A percentile compares a stretch with the other conserved stretches of the same genome.
phyloP scores from a whole-genome alignment of 108 stramenopile species.

The Fragilaria crotonensis region DNA sequence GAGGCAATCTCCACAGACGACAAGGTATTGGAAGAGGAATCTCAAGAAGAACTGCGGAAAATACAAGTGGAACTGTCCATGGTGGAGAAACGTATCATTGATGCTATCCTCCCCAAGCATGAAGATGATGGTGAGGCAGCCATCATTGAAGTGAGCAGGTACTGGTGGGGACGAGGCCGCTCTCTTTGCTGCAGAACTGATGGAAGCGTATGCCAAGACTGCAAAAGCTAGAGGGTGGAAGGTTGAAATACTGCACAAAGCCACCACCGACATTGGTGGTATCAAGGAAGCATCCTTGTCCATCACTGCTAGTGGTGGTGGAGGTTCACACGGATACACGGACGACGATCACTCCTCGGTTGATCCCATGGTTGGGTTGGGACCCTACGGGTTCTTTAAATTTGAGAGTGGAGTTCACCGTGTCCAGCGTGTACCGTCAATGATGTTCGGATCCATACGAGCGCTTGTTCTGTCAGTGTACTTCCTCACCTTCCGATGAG shows the following conservation, averaged over 20 bases:
- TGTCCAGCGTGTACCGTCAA: conserved; percentile 96
- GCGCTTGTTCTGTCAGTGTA: conserved; percentile 90
- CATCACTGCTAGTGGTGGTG: conserved; percentile 32
- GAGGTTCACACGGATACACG: background rate
- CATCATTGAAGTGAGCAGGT: conserved; percentile 93
- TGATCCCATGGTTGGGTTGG: conserved; percentile 29
- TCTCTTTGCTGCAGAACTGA: conserved; percentile 83
- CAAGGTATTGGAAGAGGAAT: conserved; percentile 45
- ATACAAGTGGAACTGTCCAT: conserved; percentile 20
- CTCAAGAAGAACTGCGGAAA: conserved; percentile 37
- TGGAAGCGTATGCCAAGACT: conserved; percentile 77
- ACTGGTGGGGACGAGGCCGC: conserved; percentile 95
- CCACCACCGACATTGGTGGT: conserved; percentile 65
- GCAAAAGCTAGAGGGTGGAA: conserved; percentile 63
- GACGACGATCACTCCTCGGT: conserved; percentile 4
- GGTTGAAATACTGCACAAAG: conserved; percentile 54
- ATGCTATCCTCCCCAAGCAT: conserved; percentile 62
- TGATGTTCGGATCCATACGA: conserved; percentile 88
- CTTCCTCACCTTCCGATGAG: conserved; percentile 59
- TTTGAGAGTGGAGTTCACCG: conserved; percentile 96
- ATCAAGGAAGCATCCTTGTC: conserved; percentile 64
- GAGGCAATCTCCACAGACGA: conserved; percentile 30
- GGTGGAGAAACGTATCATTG: conserved; percentile 39
- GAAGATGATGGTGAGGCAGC: conserved; percentile 63
- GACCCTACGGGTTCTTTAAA: conserved; percentile 84